Evolutionary conservation across 768 basidiomycete genomes (phyloP), one percentile per base, ranked within the genome.

Genomic region (Auriscalpium microsporum): DNA sequence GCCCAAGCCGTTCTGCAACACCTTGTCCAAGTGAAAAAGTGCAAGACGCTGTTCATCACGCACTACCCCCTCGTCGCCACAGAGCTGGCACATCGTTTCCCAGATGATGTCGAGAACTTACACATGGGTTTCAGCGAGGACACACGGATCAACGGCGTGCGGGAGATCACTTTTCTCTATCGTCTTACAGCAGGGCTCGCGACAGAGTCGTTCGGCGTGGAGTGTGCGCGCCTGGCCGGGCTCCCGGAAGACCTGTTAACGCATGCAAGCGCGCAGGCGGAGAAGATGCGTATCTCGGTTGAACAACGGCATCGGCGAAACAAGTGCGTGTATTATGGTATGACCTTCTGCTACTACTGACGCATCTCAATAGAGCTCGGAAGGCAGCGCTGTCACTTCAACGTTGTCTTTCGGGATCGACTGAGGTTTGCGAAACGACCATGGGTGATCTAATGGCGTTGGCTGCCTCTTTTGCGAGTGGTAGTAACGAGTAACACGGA

Each of bases 21-120:
- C 53, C 75, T 94, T 8, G 75, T 86, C 14, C 69, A 78, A 58
- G 67, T 65, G 1, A 78, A 75, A 28, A 76, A 76, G 58, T 84
- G 82, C 70, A 86, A 84, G 68, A 89, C 87, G 1, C 70, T 97
- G 37, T 98, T 97, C 69, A 95, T 97, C 64, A 97, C 95, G 0
- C 94, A 97, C 67, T 97, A 96, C 64, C 93, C 94, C 4, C 73
- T 85, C 37, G 80, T 95, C 11, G 90, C 90, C n/a, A 70, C 75
- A 4, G 82, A 82, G 45, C 65, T 91, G 23, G 80, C 81, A 61
- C 75, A 73, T 33, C 75, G 75, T 55, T 86, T 79, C 65, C 82
- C 86, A 1, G 58, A 65, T 13, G 76, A 82, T 13, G 72, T 91
- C 38, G 77, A 83, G 61, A 94, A 94, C 65, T 67, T 87, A 62